These are phyloP conservation scores for Simplicillium aogashimaense DNA, from an alignment of 2,329 filamentous ascomycete species.

Conservation along the genomic window DNA sequence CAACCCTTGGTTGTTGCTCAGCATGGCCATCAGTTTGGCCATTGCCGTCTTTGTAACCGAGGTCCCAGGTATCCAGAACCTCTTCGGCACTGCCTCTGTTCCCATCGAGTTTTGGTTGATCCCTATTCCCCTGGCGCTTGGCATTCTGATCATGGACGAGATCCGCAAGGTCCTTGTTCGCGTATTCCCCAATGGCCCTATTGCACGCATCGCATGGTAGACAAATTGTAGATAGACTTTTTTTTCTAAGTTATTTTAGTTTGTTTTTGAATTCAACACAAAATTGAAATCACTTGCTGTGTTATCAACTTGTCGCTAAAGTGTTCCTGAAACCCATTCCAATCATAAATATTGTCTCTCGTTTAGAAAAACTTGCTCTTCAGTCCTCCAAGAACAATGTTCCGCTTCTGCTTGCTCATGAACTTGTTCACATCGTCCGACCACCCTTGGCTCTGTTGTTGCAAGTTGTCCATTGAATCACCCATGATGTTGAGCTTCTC, in stretches of 20 bases:
- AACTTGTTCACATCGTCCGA: conserved; percentile 83
- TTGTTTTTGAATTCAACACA: too few relatives aligned
- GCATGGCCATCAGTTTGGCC: conserved; percentile 33
- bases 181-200: conserved; percentile 28
- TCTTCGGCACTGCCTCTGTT: conserved; percentile 38
- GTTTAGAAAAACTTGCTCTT: conserved; percentile 45
- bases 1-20: conserved; percentile 38
- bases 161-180: conserved; percentile 38
- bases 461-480: conserved; percentile 75
- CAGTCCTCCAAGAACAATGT: conserved; percentile 62
- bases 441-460: conserved; percentile 74
- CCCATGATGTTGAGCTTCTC: conserved; percentile 76
- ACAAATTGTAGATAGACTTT: not conserved
- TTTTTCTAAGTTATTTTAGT: not conserved
- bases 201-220: conserved; percentile 41
- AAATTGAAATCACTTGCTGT: too few relatives aligned
- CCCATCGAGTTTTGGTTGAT: conserved; percentile 43
- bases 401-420: conserved; percentile 78
- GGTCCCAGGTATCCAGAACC: conserved; percentile 33
- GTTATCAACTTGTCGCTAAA: too few relatives aligned
- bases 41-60: conserved; percentile 46
- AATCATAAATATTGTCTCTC: not conserved
- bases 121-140: conserved; percentile 38
- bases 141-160: conserved; percentile 41
- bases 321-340: too few relatives aligned